Base-by-base conservation (phyloP, 1,284 basidiomycete genomes). In the Malassezia cuniculi region DNA sequence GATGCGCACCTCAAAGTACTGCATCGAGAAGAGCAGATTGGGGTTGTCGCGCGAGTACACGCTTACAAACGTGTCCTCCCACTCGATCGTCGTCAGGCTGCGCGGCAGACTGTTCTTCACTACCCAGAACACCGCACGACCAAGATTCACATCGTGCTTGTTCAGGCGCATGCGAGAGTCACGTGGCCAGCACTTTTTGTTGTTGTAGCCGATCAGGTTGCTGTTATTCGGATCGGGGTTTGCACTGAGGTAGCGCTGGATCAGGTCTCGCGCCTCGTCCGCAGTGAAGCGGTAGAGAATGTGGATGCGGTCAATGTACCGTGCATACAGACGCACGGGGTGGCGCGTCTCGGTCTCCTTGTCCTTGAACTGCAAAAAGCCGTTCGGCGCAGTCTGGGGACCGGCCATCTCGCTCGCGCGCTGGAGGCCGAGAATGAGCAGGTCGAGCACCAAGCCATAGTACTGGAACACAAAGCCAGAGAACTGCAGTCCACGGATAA, bases 61-160 rank as follows among this genome's bases (percentile, higher is more conserved):
- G 50, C 57, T 61, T 33, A 60, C 65, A 34, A 68, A 64, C 3
- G 61, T 66, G 44, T 66, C 63, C 16, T 68, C 66, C 90, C 90
- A 97, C 68, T 95, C 93, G 66, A 99, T 95, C 0, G 93, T 95
- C 2, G 90, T 97, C 48, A 99, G 72, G 20, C 89, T 94, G 43
- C 90, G 75, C 1, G 93, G 93, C 29, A 97, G 70, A 55, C 85
- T 85, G 70, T 95, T 90, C 73, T 95, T 95, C 68, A 97, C 85
- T 57, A 95, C 95, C 93, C 90, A 97, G 52, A 94, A 95, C 9
- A 95, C 90, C 5, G 93, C 93, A 52, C 93, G 78, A 21, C 90
- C 90, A 22, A 97, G 74, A 69, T 99, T 97, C 70, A 97, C 93
- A 64, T 99, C 93, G 70, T 97, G 90, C 72, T 99, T 99, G 75